These are phyloP conservation scores for Pelargonium fulgidum DNA, from an alignment of 441 rosid species.

Conservation along the genomic window DNA sequence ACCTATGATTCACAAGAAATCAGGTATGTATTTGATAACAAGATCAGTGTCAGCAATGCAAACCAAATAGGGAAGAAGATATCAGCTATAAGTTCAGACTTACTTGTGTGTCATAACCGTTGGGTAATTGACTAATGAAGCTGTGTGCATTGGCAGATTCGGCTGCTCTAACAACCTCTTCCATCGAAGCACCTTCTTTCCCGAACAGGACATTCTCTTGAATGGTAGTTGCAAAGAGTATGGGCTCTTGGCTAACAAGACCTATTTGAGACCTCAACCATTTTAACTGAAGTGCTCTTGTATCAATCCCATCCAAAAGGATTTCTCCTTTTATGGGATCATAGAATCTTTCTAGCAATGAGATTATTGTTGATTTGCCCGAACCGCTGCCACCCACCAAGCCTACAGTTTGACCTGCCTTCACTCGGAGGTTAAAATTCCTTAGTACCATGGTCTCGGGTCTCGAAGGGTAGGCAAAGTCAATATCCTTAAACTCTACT, in stretches of 20 bases:
- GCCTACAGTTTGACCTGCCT: constrained; percentile 25
- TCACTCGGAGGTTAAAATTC: constrained; percentile 30
- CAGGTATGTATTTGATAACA: too few species aligned
- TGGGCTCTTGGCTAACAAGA: constrained; percentile 40
- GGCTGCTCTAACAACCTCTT: constrained; percentile 30
- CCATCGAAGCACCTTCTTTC: constrained; percentile 29
- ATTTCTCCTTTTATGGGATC: constrained; percentile 34
- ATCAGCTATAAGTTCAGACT: not conserved
- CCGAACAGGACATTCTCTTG: constrained; percentile 36
- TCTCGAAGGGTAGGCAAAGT: constrained; percentile 35
- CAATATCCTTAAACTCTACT: constrained; percentile 27
- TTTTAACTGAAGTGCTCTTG: constrained; percentile 26
- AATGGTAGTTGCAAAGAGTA: constrained; percentile 32
- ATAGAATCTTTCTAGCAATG: constrained; percentile 34
- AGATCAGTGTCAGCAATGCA: not conserved
- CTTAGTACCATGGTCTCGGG: constrained; percentile 25
- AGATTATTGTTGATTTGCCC: constrained; percentile 36
- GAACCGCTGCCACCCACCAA: constrained; percentile 34
- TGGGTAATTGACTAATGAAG: constrained; percentile 24
- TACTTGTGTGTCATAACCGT: constrained; percentile 28
- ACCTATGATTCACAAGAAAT: constrained; percentile 16
- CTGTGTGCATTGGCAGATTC: constrained; percentile 31
- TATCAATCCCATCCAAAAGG: constrained; percentile 29
- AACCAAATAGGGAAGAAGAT: not conserved
- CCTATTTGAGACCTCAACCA: constrained; percentile 40